Evolutionary conservation across 2,329 filamentous ascomycete species (phyloP).

Genomic region (Parafenestella ontariensis): DNA sequence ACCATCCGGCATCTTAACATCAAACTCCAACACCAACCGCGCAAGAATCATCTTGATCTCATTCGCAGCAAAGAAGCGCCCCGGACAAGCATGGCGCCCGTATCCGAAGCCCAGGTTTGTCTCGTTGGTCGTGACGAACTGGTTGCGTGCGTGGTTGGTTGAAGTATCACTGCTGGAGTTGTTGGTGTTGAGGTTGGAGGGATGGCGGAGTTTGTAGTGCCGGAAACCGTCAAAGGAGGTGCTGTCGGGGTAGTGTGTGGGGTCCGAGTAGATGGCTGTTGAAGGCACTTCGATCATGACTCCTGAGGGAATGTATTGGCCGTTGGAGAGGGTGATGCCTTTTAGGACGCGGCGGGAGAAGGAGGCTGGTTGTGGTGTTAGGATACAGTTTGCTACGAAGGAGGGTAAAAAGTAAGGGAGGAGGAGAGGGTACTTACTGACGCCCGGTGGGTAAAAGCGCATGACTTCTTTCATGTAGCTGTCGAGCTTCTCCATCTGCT

Average conservation of each 20-base stretch:
- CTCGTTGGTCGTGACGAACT: conserved; percentile 40
- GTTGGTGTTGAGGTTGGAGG: too few relatives aligned
- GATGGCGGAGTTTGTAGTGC: conserved; percentile 38
- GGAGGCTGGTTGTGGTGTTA: conserved; percentile 35
- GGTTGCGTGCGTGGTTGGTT: conserved; percentile 36
- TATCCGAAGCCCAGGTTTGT: conserved; percentile 38
- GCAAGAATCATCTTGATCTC: conserved; percentile 46
- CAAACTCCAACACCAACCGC: conserved; percentile 35
- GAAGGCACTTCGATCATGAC: conserved; percentile 41
- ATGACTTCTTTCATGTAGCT: conserved; percentile 47
- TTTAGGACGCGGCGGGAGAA: conserved; percentile 61
- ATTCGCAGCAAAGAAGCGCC: conserved; percentile 42
- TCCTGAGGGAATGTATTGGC: conserved; percentile 54
- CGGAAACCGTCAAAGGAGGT: conserved; percentile 43
- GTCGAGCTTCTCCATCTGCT: conserved; percentile 47
- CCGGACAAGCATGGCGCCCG: conserved; percentile 42
- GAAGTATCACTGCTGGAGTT: conserved; percentile 26
- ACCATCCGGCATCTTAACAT: conserved; percentile 32
- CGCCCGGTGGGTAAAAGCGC: conserved; percentile 31
- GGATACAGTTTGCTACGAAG: not conserved
- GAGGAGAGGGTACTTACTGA: conserved; percentile 27
- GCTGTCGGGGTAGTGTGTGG: conserved; percentile 25
- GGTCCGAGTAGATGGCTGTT: conserved; percentile 36
- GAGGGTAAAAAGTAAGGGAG: not conserved
- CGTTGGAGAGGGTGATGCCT: conserved; percentile 62